phyloP scores from a whole-genome alignment of 176 grass and related monocot genomes.

The Cenchrus purpureus region DNA sequence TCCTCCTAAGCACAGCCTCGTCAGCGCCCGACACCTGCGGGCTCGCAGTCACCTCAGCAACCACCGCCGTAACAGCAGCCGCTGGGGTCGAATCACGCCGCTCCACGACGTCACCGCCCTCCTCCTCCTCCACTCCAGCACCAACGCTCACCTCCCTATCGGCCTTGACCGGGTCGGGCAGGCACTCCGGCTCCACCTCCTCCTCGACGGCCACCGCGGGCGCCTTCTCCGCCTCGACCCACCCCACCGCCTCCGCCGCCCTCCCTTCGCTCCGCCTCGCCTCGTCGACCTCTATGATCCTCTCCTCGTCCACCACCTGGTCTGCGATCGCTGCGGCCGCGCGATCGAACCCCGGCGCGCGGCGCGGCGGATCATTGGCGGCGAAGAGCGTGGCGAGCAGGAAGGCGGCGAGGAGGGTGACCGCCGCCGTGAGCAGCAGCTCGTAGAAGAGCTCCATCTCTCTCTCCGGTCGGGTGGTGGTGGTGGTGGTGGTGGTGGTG shows the following conservation, averaged over 20 bases:
- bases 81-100: conserved; percentile 27
- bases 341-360: conserved; percentile 8
- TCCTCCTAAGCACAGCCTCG: conserved; percentile 19
- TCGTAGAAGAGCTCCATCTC: conserved; percentile 73
- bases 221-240: conserved; percentile 49
- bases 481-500: neutral
- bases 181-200: conserved; percentile 18
- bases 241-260: conserved; percentile 24
- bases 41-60: neutral
- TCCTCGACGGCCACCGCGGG: conserved; percentile 12
- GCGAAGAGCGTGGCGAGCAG: conserved; percentile 65
- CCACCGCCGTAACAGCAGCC: conserved; percentile 7
- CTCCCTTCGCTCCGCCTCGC: neutral
- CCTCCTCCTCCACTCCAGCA: conserved; percentile 5
- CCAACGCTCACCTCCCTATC: neutral
- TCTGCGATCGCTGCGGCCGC: conserved; percentile 23
- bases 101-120: conserved; percentile 29
- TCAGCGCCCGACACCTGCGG: neutral
- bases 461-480: no score
- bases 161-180: neutral
- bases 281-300: conserved; percentile 50
- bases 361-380: conserved; percentile 37
- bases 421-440: conserved; percentile 69
- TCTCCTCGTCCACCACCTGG: conserved; percentile 38
- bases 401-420: conserved; percentile 67